Evolutionary conservation across 2,329 filamentous ascomycete genomes (phyloP).

Genomic region (Furcasterigmium furcatum): DNA sequence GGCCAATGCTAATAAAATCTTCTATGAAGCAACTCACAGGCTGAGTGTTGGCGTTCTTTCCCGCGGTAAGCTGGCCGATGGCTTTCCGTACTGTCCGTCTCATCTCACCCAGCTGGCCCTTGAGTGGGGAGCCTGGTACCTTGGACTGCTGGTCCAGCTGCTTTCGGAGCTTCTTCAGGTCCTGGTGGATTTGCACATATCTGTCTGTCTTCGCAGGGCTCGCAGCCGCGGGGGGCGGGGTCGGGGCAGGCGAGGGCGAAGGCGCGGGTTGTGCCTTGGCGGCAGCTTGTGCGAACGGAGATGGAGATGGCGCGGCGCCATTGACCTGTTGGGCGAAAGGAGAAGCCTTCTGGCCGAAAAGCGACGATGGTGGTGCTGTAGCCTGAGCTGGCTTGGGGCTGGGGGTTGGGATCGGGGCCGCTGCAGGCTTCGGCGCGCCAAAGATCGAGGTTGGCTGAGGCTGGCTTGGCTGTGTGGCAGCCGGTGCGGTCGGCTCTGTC

Average conservation of each 20-base stretch:
- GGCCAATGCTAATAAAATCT: not conserved
- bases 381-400: not conserved
- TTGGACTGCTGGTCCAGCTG: constrained; percentile 56
- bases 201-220: constrained; percentile 28
- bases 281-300: no score
- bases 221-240: constrained; percentile 1
- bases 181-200: constrained; percentile 60
- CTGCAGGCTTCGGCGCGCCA: not conserved
- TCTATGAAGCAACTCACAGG: constrained; percentile 26
- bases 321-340: not conserved
- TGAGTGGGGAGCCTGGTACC: constrained; percentile 43
- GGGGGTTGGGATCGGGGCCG: not conserved
- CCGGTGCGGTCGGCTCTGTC: constrained; percentile 5
- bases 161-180: constrained; percentile 66
- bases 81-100: constrained; percentile 68
- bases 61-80: constrained; percentile 70
- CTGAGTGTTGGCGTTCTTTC: constrained; percentile 55
- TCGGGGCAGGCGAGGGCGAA: not conserved
- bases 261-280: no score
- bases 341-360: not conserved
- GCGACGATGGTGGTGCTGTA: constrained; percentile 2
- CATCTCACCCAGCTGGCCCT: constrained; percentile 67
- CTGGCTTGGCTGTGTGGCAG: constrained; percentile 1
- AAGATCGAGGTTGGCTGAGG: no score
- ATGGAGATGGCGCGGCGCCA: not conserved